These are phyloP conservation scores for Podaxis pistillaris DNA, from an alignment of 768 basidiomycete genomes.

Conservation along the genomic window DNA sequence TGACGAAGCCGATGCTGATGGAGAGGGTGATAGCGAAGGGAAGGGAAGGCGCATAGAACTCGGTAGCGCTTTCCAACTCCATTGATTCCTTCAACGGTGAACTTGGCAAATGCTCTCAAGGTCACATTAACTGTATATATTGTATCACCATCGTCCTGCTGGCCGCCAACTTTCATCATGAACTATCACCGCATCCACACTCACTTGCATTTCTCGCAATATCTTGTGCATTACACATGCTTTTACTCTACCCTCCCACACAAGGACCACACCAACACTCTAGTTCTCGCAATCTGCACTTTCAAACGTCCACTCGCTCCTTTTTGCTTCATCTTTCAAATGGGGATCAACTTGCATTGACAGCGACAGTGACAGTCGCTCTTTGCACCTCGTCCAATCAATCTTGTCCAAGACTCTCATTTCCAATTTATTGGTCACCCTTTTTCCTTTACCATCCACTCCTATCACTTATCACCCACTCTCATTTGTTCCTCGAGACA, in stretches of 20 bases:
- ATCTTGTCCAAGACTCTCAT: background rate
- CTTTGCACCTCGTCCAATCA: background rate
- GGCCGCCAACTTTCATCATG: background rate
- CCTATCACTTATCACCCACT: background rate
- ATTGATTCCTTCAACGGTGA: constrained; percentile 16
- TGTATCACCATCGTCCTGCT: constrained; percentile 3
- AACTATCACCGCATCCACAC: background rate
- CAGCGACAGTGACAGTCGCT: background rate
- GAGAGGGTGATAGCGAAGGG: constrained; percentile 32
- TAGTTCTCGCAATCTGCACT: background rate
- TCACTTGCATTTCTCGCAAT: background rate
- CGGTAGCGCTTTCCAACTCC: constrained; percentile 63
- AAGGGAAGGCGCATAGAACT: constrained; percentile 27
- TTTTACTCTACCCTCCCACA: background rate
- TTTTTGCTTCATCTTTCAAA: background rate
- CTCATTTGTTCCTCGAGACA: background rate
- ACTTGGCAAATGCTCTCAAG: background rate
- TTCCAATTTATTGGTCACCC: background rate
- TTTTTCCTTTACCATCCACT: background rate
- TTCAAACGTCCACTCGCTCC: background rate
- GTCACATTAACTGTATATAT: background rate
- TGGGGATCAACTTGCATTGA: background rate
- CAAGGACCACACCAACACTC: background rate
- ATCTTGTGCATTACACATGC: background rate
- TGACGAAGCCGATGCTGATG: constrained; percentile 37